These are phyloP conservation scores for Gypsophila paniculata DNA, from an alignment of 179 eudicot genomes.

Conservation along the genomic window DNA sequence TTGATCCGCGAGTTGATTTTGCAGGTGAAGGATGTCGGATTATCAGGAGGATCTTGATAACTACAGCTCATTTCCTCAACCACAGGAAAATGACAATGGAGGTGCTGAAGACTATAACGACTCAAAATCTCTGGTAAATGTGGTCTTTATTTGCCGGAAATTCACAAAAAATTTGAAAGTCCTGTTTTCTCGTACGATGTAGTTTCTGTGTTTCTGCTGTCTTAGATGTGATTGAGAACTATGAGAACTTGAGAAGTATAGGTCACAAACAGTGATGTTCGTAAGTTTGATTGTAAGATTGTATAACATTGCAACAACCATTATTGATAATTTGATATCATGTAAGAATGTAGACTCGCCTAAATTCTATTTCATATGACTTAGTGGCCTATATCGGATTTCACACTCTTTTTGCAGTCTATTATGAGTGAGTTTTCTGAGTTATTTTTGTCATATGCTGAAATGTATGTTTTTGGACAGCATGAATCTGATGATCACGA, in stretches of 20 bases:
- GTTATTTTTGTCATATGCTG: conserved; percentile 1
- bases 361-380: no score
- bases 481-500: conserved; percentile 34
- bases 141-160: neutral
- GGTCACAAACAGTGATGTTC: neutral
- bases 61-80: conserved; percentile 24
- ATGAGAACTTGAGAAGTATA: conserved; percentile 5
- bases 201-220: neutral
- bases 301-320: no score
- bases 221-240: neutral
- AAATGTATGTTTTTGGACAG: conserved; percentile 20
- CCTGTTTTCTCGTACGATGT: conserved; percentile 1
- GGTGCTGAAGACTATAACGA: conserved; percentile 26
- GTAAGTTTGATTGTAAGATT: neutral
- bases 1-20: neutral
- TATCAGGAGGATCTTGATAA: conserved; percentile 30
- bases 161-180: neutral
- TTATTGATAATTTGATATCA: neutral
- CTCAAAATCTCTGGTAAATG: conserved; percentile 31
- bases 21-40: conserved; percentile 25
- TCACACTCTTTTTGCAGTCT: neutral
- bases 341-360: no score
- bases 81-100: conserved; percentile 19
- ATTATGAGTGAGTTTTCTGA: neutral
- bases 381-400: neutral